Percentiles rank a stretch among this genome's conserved stretches.
These are phyloP conservation scores for Dovyalis caffra DNA, from an alignment of 345 rosid species.

Conservation along the genomic window DNA sequence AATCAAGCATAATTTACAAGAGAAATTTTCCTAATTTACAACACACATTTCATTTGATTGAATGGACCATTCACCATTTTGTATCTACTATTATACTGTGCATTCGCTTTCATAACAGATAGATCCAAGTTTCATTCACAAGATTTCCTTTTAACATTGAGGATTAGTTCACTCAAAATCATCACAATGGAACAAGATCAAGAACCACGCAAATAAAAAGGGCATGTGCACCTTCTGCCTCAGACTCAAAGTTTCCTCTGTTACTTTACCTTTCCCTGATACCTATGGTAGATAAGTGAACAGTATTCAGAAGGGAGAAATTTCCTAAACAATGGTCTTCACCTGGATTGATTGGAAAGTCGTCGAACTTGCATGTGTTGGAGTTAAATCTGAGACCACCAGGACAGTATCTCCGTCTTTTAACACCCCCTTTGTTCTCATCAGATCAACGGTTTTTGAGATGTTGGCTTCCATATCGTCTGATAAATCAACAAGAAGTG, in stretches of 20 bases:
- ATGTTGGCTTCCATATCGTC: slow-evolving; percentile 62
- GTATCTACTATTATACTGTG: too few relatives aligned
- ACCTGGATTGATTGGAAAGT: slow-evolving; percentile 57
- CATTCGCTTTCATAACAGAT: too few relatives aligned
- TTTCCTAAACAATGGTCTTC: slow-evolving; percentile 40
- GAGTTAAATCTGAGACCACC: slow-evolving; percentile 57
- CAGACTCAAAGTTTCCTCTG: neutral
- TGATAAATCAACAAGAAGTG: slow-evolving; percentile 40
- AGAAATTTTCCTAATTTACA: too few relatives aligned
- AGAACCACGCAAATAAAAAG: neutral
- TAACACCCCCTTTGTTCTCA: slow-evolving; percentile 51
- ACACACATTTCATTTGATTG: too few relatives aligned
- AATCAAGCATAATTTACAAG: too few relatives aligned
- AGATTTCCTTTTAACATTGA: too few relatives aligned
- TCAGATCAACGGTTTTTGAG: slow-evolving; percentile 37
- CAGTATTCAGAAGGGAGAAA: neutral
- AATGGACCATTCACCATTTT: too few relatives aligned
- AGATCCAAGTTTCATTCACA: too few relatives aligned
- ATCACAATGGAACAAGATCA: neutral
- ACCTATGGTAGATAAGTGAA: neutral
- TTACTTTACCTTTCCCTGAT: neutral
- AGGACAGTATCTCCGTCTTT: slow-evolving; percentile 44
- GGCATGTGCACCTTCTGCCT: neutral
- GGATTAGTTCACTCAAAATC: too few relatives aligned
- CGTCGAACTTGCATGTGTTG: slow-evolving; percentile 31